A percentile compares a stretch with the other conserved stretches of the same genome.
These are phyloP conservation scores for Solanum chiquidenum DNA, from an alignment of 257 asterid species.

Conservation along the genomic window DNA sequence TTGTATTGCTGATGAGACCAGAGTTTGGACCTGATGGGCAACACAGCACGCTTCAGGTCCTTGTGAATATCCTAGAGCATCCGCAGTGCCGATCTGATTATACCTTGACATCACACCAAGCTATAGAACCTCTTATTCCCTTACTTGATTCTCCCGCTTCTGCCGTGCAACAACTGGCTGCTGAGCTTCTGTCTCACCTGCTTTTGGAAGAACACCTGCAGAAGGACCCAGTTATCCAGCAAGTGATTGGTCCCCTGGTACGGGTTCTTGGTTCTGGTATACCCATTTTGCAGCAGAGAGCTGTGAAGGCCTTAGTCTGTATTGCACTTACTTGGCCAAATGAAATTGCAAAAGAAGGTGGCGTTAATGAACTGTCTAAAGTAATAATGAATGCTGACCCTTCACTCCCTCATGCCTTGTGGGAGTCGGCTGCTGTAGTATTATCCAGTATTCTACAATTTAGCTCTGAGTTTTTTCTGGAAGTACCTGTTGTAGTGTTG, in stretches of 20 bases:
- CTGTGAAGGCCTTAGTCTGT: constrained; percentile 85
- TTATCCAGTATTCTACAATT: constrained; percentile 79
- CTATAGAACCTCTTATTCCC: constrained; percentile 78
- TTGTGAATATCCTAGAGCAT: constrained; percentile 88
- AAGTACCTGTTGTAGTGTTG: constrained; percentile 97
- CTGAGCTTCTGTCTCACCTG: constrained; percentile 91
- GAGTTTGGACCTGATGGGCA: constrained; percentile 94
- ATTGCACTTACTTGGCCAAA: constrained; percentile 80
- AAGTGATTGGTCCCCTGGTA: constrained; percentile 79
- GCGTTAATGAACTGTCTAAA: constrained; percentile 81
- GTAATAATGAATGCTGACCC: constrained; percentile 87
- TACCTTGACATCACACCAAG: constrained; percentile 67
- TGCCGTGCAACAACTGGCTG: constrained; percentile 92
- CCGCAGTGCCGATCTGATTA: constrained; percentile 88
- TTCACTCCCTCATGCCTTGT: constrained; percentile 65
- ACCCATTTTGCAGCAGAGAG: constrained; percentile 87
- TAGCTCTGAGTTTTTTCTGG: constrained; percentile 89
- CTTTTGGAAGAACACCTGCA: constrained; percentile 91
- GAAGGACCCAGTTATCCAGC: constrained; percentile 73
- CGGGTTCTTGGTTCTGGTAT: constrained; percentile 82
- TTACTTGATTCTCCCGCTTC: constrained; percentile 91
- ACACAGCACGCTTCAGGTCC: constrained; percentile 85
- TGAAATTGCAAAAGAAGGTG: constrained; percentile 97
- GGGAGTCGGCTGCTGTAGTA: constrained; percentile 98
- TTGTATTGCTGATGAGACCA: constrained; percentile 52